These are phyloP conservation scores for Arctostaphylos glauca DNA, from an alignment of 148 eudicot genomes.

Conservation along the genomic window DNA sequence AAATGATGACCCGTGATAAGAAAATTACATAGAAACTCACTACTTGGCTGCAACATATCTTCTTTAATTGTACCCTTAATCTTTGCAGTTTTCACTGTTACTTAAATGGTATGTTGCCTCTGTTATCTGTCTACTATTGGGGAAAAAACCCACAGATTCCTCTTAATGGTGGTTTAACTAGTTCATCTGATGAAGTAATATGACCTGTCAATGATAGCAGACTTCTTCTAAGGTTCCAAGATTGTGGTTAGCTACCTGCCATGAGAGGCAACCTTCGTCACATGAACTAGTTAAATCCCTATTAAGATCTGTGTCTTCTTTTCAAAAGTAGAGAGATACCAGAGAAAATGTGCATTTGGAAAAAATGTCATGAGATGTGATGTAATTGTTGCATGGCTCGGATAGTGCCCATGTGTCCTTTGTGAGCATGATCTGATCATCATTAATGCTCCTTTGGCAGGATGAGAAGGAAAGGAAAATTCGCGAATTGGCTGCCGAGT, in stretches of 20 bases:
- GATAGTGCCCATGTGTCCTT: no score
- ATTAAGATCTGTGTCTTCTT: not conserved
- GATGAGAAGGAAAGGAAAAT: conserved; percentile 46
- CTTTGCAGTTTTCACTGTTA: not conserved
- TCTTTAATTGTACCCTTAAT: not conserved
- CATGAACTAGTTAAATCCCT: not conserved
- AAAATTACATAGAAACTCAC: not conserved
- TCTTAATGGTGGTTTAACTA: no score
- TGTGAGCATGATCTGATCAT: not conserved
- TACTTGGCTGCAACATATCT: not conserved
- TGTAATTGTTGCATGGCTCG: no score
- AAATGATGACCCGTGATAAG: not conserved
- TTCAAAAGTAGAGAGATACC: not conserved
- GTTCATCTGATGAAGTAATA: no score
- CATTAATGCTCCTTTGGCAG: conserved; percentile 25
- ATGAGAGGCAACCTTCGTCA: not conserved
- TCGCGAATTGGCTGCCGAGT: conserved; percentile 36
- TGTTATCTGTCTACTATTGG: no score
- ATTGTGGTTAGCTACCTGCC: no score
- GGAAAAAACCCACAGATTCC: no score
- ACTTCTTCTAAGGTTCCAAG: no score
- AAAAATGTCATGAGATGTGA: no score
- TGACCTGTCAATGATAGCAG: no score
- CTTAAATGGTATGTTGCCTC: not conserved
- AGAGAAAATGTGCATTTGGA: not conserved